A percentile compares a stretch with the other conserved stretches of the same genome.
phyloP scores from a whole-genome alignment of 2,329 filamentous ascomycete species.

The Ophiostoma sp. region DNA sequence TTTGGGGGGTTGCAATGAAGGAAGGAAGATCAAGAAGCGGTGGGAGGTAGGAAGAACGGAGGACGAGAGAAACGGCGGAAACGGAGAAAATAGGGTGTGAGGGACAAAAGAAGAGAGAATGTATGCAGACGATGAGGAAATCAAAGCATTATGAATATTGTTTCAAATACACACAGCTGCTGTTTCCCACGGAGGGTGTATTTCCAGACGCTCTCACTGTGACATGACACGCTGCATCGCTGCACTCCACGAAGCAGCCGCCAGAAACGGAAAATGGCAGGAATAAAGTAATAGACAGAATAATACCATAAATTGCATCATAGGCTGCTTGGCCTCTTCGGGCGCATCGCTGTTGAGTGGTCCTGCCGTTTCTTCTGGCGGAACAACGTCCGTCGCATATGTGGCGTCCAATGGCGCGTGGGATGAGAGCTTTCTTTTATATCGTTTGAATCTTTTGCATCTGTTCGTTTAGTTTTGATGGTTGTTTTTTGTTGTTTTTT shows the following conservation, averaged over 20 bases:
- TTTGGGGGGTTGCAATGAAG: not conserved
- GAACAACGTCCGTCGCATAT: not conserved
- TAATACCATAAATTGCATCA: conserved; percentile 14
- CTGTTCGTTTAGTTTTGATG: not conserved
- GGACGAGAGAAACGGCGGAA: not conserved
- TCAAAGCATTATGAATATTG: not conserved
- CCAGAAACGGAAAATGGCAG: not conserved
- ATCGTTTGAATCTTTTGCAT: too few species aligned
- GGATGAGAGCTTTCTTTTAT: not conserved
- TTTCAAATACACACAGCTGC: not conserved
- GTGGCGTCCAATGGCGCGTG: not conserved
- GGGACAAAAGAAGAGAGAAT: not conserved
- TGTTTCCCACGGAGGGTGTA: not conserved
- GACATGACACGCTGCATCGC: not conserved
- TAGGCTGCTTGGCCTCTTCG: conserved; percentile 5
- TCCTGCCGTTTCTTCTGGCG: not conserved
- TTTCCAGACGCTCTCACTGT: not conserved
- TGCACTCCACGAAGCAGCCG: not conserved
- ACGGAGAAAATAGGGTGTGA: not conserved
- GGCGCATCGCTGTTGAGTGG: not conserved
- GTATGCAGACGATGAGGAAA: not conserved
- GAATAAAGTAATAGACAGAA: not conserved
- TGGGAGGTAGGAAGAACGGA: not conserved
- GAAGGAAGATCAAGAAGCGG: conserved; percentile 1
- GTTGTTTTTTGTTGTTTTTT: not conserved